phyloP scores from a whole-genome alignment of 2,329 filamentous ascomycete genomes.

The Xylariaceae sp. region DNA sequence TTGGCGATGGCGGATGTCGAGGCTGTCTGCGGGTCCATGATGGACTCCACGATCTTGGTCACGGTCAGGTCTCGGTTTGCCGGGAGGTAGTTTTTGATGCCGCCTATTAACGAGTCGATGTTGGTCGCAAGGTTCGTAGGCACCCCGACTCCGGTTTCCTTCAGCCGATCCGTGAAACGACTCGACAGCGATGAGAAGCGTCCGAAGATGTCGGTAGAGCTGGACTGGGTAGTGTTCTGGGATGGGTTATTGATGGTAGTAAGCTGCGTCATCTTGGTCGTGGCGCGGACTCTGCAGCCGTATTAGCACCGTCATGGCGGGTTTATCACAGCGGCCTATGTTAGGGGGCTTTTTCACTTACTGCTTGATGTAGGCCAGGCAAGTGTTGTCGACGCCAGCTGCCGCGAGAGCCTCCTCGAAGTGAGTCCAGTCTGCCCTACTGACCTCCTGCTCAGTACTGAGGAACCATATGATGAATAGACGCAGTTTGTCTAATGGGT shows the following conservation, averaged over 20 bases:
- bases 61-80: conserved; percentile 91
- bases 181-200: conserved; percentile 89
- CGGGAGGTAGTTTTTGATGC: conserved; percentile 97
- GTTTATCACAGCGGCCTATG: not conserved
- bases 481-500: conserved; percentile 82
- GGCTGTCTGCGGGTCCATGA: conserved; percentile 92
- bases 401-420: conserved; percentile 78
- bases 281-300: conserved; percentile 67
- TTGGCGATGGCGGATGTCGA: conserved; percentile 89
- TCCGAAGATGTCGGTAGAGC: conserved; percentile 75
- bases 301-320: conserved; percentile 16
- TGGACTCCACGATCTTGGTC: conserved; percentile 94
- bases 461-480: conserved; percentile 97
- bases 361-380: conserved; percentile 81
- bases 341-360: conserved; percentile 32
- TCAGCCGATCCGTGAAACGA: conserved; percentile 86
- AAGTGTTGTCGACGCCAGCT: conserved; percentile 67
- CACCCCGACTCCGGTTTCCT: conserved; percentile 75
- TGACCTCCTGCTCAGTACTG: conserved; percentile 84
- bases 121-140: conserved; percentile 62
- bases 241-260: conserved; percentile 75
- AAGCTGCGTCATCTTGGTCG: conserved; percentile 97
- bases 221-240: conserved; percentile 51
- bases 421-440: conserved; percentile 70
- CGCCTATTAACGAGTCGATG: conserved; percentile 88